Conservation (phyloP, 1,284 basidiomycete genomes). For the Cutaneotrichosporon mucoides region DNA sequence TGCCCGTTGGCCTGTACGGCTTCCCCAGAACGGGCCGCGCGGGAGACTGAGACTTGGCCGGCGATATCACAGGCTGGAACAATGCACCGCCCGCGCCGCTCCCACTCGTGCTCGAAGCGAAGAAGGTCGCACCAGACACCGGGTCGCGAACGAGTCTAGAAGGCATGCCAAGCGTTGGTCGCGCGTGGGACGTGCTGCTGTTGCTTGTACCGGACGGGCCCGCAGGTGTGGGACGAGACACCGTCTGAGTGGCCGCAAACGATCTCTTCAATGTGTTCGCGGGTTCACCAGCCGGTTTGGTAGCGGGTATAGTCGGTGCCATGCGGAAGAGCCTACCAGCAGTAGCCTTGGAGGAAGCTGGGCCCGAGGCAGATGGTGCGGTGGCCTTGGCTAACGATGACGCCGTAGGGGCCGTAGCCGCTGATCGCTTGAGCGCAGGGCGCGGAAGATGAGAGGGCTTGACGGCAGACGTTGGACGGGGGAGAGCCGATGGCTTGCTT, state of each 20-base stretch:
- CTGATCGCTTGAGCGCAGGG: neutral
- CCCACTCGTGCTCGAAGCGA: neutral
- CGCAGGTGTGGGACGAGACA: neutral
- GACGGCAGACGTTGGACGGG: neutral
- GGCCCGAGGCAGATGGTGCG: too few relatives aligned
- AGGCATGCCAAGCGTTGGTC: conserved; percentile 5
- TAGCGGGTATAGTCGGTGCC: neutral
- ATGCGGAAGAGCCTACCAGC: neutral
- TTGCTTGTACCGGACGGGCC: too few relatives aligned
- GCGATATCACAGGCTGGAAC: too few relatives aligned
- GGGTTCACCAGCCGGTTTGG: neutral
- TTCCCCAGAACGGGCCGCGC: conserved; percentile 2
- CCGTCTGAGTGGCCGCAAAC: neutral
- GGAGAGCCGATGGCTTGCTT: neutral
- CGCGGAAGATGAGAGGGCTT: too few relatives aligned
- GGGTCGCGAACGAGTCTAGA: conserved; percentile 5
- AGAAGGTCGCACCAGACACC: neutral
- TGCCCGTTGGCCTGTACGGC: conserved; percentile 1
- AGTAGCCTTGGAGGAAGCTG: neutral
- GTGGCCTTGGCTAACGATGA: neutral
- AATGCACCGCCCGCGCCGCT: neutral
- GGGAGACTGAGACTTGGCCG: conserved; percentile 7
- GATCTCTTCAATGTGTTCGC: conserved; percentile 3
- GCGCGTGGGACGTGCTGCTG: neutral
- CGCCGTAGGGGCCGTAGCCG: neutral